These are phyloP conservation scores for Favolaschia claudopus DNA, from an alignment of 768 basidiomycete genomes.

Conservation along the genomic window DNA sequence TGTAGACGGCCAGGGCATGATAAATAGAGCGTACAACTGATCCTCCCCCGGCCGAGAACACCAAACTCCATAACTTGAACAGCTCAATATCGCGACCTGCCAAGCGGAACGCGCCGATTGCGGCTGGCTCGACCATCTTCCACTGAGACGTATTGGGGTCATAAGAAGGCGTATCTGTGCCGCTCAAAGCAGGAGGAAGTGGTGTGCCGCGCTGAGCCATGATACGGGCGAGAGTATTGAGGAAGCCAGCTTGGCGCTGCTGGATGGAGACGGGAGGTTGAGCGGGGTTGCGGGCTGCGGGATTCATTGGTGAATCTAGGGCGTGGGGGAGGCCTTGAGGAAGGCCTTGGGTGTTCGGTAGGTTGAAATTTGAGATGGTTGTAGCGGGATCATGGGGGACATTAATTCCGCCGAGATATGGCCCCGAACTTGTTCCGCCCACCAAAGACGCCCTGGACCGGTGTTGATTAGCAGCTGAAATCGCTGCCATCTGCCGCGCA, in stretches of 20 bases:
- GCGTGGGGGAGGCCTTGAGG: conserved; percentile 46
- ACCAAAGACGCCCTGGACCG: conserved; percentile 35
- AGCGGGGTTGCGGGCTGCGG: conserved; percentile 46
- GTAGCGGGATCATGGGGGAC: conserved; percentile 50
- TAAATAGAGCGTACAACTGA: conserved; percentile 56
- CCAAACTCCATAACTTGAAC: conserved; percentile 74
- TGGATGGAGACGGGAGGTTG: conserved; percentile 48
- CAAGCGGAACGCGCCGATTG: conserved; percentile 70
- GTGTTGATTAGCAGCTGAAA: conserved; percentile 56
- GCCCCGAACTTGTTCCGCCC: conserved; percentile 71
- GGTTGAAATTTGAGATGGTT: conserved; percentile 53
- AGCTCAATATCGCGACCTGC: conserved; percentile 80
- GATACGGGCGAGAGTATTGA: conserved; percentile 63
- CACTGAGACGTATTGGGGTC: conserved; percentile 71
- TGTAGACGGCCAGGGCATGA: conserved; percentile 13
- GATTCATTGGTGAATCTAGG: conserved; percentile 53
- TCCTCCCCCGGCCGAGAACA: conserved; percentile 67
- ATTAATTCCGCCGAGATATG: conserved; percentile 71
- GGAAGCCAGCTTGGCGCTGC: conserved; percentile 67
- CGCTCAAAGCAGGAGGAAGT: conserved; percentile 78
- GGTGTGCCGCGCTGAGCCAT: conserved; percentile 68
- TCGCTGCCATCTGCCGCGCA: conserved; percentile 84
- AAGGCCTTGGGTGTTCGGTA: conserved; percentile 49
- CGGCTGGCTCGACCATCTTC: conserved; percentile 67
- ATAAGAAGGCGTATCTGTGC: conserved; percentile 61